Evolutionary conservation across 139 green algal genomes (phyloP).

Genomic region (Chlorella sp.): DNA sequence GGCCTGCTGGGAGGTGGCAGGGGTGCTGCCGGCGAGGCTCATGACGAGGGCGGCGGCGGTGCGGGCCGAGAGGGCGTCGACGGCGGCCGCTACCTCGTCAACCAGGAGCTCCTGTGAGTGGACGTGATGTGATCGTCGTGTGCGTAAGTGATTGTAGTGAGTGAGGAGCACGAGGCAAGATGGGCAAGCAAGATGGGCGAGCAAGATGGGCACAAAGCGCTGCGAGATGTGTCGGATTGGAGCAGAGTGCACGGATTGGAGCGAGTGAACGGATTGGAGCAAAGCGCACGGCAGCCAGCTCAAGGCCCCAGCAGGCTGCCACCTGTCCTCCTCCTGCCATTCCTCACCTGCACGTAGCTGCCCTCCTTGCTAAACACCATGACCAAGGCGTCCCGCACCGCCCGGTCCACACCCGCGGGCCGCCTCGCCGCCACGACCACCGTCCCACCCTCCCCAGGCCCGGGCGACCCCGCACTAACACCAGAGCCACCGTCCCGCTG

Average conservation of each 20-base stretch:
- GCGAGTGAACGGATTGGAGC: not conserved
- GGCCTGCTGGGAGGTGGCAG: too few species aligned
- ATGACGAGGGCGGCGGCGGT: not conserved
- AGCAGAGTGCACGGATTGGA: too few species aligned
- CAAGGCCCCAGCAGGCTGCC: not conserved
- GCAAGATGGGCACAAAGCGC: too few species aligned
- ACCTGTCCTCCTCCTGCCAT: too few species aligned
- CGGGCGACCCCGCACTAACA: not conserved
- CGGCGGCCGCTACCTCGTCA: conserved; percentile 62
- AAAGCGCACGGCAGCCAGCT: not conserved
- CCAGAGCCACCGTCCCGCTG: not conserved
- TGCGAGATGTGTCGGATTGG: too few species aligned
- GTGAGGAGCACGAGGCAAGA: not conserved
- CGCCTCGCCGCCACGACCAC: too few species aligned
- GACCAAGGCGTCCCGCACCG: conserved; percentile 47
- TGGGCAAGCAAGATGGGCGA: not conserved
- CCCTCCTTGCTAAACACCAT: conserved; percentile 43
- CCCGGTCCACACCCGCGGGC: conserved; percentile 28
- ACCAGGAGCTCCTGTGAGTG: conserved; percentile 58
- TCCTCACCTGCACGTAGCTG: conserved; percentile 48
- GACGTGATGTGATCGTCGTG: not conserved
- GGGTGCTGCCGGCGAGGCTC: not conserved
- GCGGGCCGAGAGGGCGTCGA: conserved; percentile 44
- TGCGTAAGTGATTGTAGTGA: not conserved
- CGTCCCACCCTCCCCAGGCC: too few species aligned